phyloP scores from a whole-genome alignment of 78 protist genomes.

The Reticulomyxa filosa region DNA sequence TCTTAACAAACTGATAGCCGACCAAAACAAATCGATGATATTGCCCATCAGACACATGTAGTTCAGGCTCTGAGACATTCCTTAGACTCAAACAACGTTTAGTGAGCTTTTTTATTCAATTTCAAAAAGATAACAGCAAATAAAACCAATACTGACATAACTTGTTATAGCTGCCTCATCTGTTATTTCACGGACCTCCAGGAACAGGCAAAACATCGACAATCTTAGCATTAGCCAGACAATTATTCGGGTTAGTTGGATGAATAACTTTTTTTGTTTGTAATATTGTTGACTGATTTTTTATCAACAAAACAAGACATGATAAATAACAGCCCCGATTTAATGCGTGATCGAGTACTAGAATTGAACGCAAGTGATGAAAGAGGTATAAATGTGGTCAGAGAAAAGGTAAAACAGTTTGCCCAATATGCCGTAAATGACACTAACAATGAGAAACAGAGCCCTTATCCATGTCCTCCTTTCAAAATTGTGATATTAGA shows the following conservation, averaged over 20 bases:
- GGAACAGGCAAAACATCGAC: constrained; percentile 98
- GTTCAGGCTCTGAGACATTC: background rate
- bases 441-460: background rate
- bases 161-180: constrained; percentile 76
- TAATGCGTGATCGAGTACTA: constrained; percentile 4
- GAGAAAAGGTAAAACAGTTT: constrained; percentile 57
- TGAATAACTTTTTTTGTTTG: too few relatives aligned
- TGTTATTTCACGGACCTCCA: constrained; percentile 89
- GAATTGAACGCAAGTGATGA: constrained; percentile 96
- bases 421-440: constrained; percentile 23
- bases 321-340: background rate
- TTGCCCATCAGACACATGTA: constrained; percentile 22
- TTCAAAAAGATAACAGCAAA: background rate
- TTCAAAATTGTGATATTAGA: constrained; percentile 69
- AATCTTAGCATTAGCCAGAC: constrained; percentile 69
- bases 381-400: constrained; percentile 73
- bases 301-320: too few relatives aligned
- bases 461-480: constrained; percentile 22
- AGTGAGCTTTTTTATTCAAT: background rate
- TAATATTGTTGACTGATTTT: too few relatives aligned
- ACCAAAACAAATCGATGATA: constrained; percentile 12
- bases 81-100: background rate
- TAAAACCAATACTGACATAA: background rate
- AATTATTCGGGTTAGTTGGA: constrained; percentile 80
- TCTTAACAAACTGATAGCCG: too few relatives aligned